Base-by-base conservation (phyloP, 2,329 filamentous ascomycete species). In the Septoria petroselini region DNA sequence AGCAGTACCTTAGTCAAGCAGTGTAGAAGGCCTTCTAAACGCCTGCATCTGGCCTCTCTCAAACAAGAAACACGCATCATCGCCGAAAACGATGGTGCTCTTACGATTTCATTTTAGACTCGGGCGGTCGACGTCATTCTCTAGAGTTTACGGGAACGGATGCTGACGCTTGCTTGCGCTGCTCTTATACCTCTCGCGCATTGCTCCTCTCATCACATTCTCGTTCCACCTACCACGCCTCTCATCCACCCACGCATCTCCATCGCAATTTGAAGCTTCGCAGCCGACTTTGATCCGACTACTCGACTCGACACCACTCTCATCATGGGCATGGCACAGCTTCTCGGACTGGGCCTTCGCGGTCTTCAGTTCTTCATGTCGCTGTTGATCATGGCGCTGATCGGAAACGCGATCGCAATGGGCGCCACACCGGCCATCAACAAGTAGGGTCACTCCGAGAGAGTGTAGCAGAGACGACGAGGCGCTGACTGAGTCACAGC, bases 361-460 rank as follows among this genome's bases (percentile, higher is more conserved):
- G 62, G 50, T 40, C 44, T 63, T 38, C 55, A 84, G 80, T 79
- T 83, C 67, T 41, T 82, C 62, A 82, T 76, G 70, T 73, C 79
- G 27, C 65, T 83, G 49, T 73, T 85, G 61, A 68, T 83, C 62
- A 79, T 83, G 71, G 73, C 79, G 9, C 72, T 85, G 38, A 65
- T 82, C 58, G 82, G 80, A 58, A 81, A 83, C 72, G 82, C 83
- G 72, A 81, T 84, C 63, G 80, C 64, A 79, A 81, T 60, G 51
- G 50, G 49, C 18, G 53, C 57, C 50, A 48, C 54, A 60, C 76
- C 80, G 2, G 71, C 76, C 17, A 73, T 81, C 43, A 71, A 85
- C 70, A 69, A 75, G 73, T 73, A 78, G 27, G 15, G 7, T 19
- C 40, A 42, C 7, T 6, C 15, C 23, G 27, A 17, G 14, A 7